Base-by-base conservation (phyloP, 805 yeast genomes). In the Pichia nanzhaoensis region DNA sequence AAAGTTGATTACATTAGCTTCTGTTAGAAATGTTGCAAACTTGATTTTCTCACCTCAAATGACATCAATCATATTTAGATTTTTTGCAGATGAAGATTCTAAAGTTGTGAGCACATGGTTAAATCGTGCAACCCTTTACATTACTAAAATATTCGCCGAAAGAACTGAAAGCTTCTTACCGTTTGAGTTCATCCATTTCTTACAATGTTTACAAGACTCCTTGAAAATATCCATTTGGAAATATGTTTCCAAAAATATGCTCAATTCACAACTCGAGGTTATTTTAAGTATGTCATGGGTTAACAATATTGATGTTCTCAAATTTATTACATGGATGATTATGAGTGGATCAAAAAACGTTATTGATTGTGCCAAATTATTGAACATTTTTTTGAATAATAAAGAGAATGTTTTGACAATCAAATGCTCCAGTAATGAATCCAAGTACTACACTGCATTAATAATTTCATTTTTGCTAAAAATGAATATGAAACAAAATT, bases 241-340 rank as follows among this genome's bases (percentile, higher is more conserved):
- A 3, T 41, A 60, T 6, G 67, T 78, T 5, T 73, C 82, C 4
- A 53, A 56, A 8, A 52, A 70, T 6, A 65, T 80, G 43, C 48
- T 82, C 13, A 78, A 82, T 51, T 67, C 91, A 0, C 86, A 84
- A 48, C 56, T 83, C 27, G 89, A 84, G 57, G 85, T 75, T 3
- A 55, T 82, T 10, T 65, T 83, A 24, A 66, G 66, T 1, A 61
- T 64, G 2, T 43, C 48, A 18, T 83, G 88, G 83, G 55, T 76
- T 1, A 50, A 53, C 13, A 51, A 69, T 22, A 59, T 55, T 2
- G 47, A 48, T 0, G 67, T 76, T n/a, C 55, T 85, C 51, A 67
- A 71, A 34, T 75, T 80, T 55, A 64, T 68, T 3, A 60, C 60
- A 46, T 52, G 64, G 34, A 48, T 76, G 1, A 54, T 78, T 14